Evolutionary conservation across 2,329 filamentous ascomycete species (phyloP), one percentile per base, ranked within the genome.

Genomic region (Clonostachys chloroleuca): DNA sequence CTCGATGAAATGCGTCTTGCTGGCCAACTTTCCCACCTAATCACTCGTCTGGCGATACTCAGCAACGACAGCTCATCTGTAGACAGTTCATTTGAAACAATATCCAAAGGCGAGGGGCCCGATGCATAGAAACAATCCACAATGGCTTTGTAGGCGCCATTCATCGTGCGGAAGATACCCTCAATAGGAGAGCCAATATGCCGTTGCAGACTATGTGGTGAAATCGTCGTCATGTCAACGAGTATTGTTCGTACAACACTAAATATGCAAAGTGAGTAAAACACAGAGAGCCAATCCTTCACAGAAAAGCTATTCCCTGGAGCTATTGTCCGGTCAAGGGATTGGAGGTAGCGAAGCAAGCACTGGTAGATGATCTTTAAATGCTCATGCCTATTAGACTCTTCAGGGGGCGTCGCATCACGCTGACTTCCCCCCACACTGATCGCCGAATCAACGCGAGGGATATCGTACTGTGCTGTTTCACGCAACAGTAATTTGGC

Each of bases 211-310:
- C 34, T 43, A 44, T 55, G 45, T 34, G 53, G 46, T 35, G 52
- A 54, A 16, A 51, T 51, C 20, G 49, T 14, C 20, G 57, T 49
- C 43, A 76, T 63, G 47, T 80, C 75, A 14, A 73, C 63, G 6
- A 81, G 61, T 2, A 83, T 67, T 1, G 77, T 77, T 43, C 73
- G 72, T 17, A 75, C 69, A 30, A 78, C 66, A 56, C 77, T 81
- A 54, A 83, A 80, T n/a, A 83, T 74, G 57, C 78, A 81, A 16
- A 83, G 59, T 12, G 79, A 74, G 44, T 78, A 64, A 49, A 81
- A 79, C 5, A 72, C 58, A 3, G 78, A 74, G 14, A 80, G 58
- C 72, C 76, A 80, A 47, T 66, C 66, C 52, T 68, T 70, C 9
- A 69, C 63, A 20, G 67, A 66, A 18, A 69, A 58, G 6, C 63